These are phyloP conservation scores for Microbotryomycetes sp. DNA, from an alignment of 1,284 basidiomycete genomes.

Conservation along the genomic window DNA sequence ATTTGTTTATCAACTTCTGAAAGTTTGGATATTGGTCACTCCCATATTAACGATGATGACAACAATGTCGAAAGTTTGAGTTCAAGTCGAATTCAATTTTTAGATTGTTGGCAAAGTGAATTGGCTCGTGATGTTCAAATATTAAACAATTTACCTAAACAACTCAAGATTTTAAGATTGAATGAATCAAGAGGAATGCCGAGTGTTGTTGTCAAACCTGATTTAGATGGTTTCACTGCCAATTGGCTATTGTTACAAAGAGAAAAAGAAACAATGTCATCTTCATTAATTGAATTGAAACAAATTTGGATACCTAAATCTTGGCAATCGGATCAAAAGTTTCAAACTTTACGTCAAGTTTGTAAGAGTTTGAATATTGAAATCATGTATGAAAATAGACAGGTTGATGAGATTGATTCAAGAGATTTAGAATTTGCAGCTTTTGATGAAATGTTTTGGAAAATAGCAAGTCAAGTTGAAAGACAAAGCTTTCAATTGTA, in stretches of 20 bases:
- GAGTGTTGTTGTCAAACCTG: no score
- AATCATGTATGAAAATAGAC: not conserved
- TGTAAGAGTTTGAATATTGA: not conserved
- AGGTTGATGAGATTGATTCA: not conserved
- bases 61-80: not conserved
- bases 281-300: not conserved
- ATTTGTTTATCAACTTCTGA: not conserved
- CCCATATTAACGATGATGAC: no score
- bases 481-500: no score
- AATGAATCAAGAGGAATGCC: not conserved
- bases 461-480: not conserved
- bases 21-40: not conserved
- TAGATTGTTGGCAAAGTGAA: not conserved
- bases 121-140: not conserved
- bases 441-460: not conserved
- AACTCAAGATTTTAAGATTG: not conserved
- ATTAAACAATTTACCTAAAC: not conserved
- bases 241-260: not conserved
- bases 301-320: not conserved
- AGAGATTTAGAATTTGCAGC: not conserved
- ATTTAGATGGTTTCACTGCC: not conserved
- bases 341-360: not conserved
- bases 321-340: not conserved
- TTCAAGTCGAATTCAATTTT: not conserved
- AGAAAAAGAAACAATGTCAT: not conserved